Conservation (phyloP, 345 rosid species). For the Eucalyptus cladocalyx region DNA sequence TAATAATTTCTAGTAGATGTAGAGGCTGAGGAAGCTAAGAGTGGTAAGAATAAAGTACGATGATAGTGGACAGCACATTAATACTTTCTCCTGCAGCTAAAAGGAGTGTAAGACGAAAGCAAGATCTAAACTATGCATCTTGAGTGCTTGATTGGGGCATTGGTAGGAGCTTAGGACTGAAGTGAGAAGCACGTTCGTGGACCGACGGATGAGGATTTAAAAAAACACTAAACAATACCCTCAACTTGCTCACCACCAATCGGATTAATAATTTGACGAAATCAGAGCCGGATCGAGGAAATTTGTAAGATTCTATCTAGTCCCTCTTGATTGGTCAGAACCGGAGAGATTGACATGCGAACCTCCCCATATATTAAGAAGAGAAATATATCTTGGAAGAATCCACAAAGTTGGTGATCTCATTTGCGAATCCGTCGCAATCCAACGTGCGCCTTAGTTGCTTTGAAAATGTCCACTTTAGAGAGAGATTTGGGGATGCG, state of each 20-base stretch:
- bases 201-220: neutral
- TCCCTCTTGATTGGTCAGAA: neutral
- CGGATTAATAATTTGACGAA: neutral
- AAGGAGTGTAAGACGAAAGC: neutral
- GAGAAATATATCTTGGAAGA: neutral
- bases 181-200: neutral
- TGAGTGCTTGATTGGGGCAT: neutral
- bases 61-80: neutral
- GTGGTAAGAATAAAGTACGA: neutral
- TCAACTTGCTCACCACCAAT: neutral
- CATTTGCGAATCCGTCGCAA: neutral
- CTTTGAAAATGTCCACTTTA: neutral
- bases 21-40: neutral
- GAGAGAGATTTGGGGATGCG: neutral
- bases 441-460: neutral
- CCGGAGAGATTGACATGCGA: neutral
- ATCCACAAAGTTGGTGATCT: neutral
- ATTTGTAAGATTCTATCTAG: neutral
- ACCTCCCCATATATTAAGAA: neutral
- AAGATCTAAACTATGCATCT: neutral
- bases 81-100: neutral
- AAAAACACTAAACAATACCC: neutral
- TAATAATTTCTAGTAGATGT: neutral
- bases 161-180: neutral
- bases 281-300: neutral